Evolutionary conservation across 306 rosid genomes (phyloP), one percentile per base, ranked within the genome.

Genomic region (Aeschynomene evenia): DNA sequence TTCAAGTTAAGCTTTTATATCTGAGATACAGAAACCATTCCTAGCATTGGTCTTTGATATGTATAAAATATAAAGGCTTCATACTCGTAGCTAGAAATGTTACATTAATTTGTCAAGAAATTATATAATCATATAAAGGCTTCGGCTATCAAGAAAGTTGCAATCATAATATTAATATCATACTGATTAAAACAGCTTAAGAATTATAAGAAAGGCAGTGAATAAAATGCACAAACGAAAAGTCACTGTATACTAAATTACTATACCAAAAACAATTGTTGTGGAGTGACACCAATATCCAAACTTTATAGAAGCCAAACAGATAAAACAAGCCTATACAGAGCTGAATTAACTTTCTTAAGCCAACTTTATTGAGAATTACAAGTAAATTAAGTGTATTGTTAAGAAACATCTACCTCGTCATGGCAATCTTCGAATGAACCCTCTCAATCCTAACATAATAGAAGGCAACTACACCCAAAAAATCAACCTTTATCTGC

Each of bases 381-480:
- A n/a, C 74, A 40, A 55, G 49, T 9, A 48, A 42, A 40, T 33
- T 26, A 36, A 16, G 31, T 6, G 69, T 14, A 23, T 57, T 57
- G 21, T 42, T 24, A 37, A 42, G 42, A 18, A 63, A 37, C 53
- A 55, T 9, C 73, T 77, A 77, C 82, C 81, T 74, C 16, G 56
- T 16, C 10, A 46, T 45, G 5, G 43, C 21, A 66, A 79, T 54
- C 73, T 60, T 49, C 3, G 71, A 60, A 71, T 57, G 36, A 6
- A 75, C 72, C 29, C 54, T 59, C 63, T 78, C 21, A 63, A 61
- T 53, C 66, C 79, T 29, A 75, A 75, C 83, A 78, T 75, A 71
- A 39, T 70, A 71, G 33, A 75, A 19, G 29, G 52, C 14, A 65
- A 54, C 63, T 53, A 66, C 7, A 66, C 31, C 81, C 34, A 75